phyloP scores from a whole-genome alignment of 2,329 filamentous ascomycete species.

The Phaeoacremonium minimum region DNA sequence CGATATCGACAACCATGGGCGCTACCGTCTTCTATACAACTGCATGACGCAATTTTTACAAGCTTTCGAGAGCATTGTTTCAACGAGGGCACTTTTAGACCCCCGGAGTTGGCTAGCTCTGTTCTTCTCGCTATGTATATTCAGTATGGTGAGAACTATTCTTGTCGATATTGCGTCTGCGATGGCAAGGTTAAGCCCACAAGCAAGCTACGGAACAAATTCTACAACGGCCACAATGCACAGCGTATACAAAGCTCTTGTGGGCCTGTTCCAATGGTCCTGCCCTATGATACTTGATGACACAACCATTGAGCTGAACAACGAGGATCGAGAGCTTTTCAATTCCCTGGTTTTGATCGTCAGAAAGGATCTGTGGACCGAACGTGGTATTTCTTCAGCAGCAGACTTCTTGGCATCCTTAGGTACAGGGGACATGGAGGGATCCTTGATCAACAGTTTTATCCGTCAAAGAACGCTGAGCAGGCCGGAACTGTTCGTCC shows the following conservation, averaged over 20 bases:
- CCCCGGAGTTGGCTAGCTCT: slow-evolving; percentile 44
- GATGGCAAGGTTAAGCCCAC: slow-evolving; percentile 11
- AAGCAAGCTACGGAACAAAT: slow-evolving; percentile 1
- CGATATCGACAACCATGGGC: slow-evolving; percentile 41
- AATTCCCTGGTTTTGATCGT: slow-evolving; percentile 39
- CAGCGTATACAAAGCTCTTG: slow-evolving; percentile 46
- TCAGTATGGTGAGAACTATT: slow-evolving; percentile 50
- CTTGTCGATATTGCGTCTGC: slow-evolving; percentile 39
- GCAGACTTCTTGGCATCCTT: slow-evolving; percentile 46
- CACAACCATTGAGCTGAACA: slow-evolving; percentile 31
- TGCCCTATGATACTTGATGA: slow-evolving; percentile 41
- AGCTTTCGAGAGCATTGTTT: slow-evolving; percentile 42
- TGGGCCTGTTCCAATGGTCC: slow-evolving; percentile 40
- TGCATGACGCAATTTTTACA: slow-evolving; percentile 48
- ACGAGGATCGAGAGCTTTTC: slow-evolving; percentile 39
- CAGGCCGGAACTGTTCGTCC: slow-evolving; percentile 22
- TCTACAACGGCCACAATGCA: slow-evolving; percentile 33
- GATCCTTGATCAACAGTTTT: slow-evolving; percentile 34
- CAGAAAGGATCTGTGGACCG: slow-evolving; percentile 40
- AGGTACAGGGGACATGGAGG: slow-evolving; percentile 36
- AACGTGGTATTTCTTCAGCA: slow-evolving; percentile 39
- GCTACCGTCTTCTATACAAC: slow-evolving; percentile 42
- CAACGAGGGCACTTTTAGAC: slow-evolving; percentile 30
- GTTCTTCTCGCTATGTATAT: slow-evolving; percentile 54
- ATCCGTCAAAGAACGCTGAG: slow-evolving; percentile 30